Base-by-base conservation (phyloP, 352 stramenopile genomes). In the Peronospora destructor region DNA sequence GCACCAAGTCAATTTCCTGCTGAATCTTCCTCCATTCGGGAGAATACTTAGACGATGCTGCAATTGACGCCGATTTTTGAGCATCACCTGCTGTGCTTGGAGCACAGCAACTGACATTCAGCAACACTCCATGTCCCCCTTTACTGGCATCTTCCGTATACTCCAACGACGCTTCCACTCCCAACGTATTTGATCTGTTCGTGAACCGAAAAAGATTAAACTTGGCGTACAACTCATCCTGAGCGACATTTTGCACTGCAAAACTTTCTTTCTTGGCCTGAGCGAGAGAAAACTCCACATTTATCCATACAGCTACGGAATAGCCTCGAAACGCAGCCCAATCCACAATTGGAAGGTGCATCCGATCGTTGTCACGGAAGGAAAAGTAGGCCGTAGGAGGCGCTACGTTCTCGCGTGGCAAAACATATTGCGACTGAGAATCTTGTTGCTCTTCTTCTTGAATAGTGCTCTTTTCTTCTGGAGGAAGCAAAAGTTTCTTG, bases 291-390 rank as follows among this genome's bases (percentile, higher is more conserved):
- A 76, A 76, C 25, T 71, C 66, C 11, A 85, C 54, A 35, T 80
- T 73, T 32, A 91, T 61, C 83, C 83, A 93, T 17, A 93, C 32
- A 29, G 76, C 74, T 19, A 93, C 64, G 3, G 83, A 82, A 57
- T 89, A 93, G 0, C 79, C 79, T 19, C 83, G 76, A 51, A 93
- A 93, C 13, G 70, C 65, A 13, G 63, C 68, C 83, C 83, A 93
- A 53, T 89, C 76, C 26, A 93, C 64, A 17, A 86, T 72, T 4
- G 83, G 83, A 23, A 93, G 53, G 38, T 84, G 66, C 68, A 93
- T 81, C n/a, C 64, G 59, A 11, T 77, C 73, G 19, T 76, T 84
- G 12, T 72, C 71, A 3, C 45, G 68, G 32, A 92, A 83, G 26
- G 51, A 62, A 34, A 88, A 90, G 56, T 84, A 88, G 49, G 78